Conservation (phyloP, 2,329 filamentous ascomycete genomes). For the Arthrinium puccinioides region DNA sequence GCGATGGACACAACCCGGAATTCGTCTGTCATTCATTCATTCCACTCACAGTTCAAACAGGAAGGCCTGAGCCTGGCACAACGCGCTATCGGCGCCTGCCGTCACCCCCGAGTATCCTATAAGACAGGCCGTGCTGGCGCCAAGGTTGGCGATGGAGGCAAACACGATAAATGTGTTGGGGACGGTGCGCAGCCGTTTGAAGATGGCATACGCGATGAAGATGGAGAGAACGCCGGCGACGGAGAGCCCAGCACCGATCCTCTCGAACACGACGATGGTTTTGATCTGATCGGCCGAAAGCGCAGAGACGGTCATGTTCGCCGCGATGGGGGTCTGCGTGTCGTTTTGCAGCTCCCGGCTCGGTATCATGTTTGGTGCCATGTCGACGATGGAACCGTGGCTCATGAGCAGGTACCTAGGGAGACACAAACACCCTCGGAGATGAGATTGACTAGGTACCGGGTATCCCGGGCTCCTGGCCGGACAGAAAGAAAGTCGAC, state of each 20-base stretch:
- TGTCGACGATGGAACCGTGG: no score
- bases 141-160: conserved; percentile 52
- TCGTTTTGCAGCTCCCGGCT: no score
- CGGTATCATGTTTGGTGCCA: no score
- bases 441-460: no score
- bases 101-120: conserved; percentile 61
- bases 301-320: background rate
- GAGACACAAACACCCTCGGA: no score
- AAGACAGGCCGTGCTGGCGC: conserved; percentile 57
- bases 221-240: conserved; percentile 43
- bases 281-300: conserved; percentile 25
- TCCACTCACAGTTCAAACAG: conserved; percentile 58
- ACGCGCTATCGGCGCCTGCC: conserved; percentile 40
- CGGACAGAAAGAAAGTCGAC: no score
- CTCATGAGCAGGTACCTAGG: no score
- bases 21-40: background rate
- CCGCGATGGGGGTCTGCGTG: no score
- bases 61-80: conserved; percentile 57
- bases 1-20: no score
- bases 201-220: conserved; percentile 42
- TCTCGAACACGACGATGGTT: conserved; percentile 40
- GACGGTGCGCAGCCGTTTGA: conserved; percentile 47
- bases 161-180: conserved; percentile 57
- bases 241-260: conserved; percentile 46
- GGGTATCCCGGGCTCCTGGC: no score